phyloP scores from a whole-genome alignment of 2,329 filamentous ascomycete genomes.

The Herpomyces periplanetae region DNA sequence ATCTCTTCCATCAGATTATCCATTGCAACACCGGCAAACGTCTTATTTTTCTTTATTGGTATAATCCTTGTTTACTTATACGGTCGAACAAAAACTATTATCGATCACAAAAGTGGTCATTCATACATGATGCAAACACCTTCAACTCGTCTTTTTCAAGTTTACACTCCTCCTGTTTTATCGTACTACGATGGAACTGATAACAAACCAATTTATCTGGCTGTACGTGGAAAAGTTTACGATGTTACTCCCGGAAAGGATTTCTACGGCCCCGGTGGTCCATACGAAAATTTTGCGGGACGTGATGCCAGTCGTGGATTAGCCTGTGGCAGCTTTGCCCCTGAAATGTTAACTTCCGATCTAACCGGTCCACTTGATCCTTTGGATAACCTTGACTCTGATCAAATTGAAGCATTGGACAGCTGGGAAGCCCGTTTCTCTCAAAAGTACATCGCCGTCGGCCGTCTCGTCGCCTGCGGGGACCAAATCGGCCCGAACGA shows the following conservation, averaged over 20 bases:
- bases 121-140: too few species aligned
- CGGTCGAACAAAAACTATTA: too few species aligned
- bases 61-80: too few species aligned
- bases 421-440: conserved; percentile 79
- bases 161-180: conserved; percentile 39
- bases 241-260: conserved; percentile 54
- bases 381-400: conserved; percentile 24
- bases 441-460: conserved; percentile 85
- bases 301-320: conserved; percentile 58
- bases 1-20: too few species aligned
- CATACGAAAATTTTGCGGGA: conserved; percentile 84
- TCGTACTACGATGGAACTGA: conserved; percentile 43
- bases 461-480: conserved; percentile 29
- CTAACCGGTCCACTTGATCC: conserved; percentile 43
- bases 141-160: conserved; percentile 20
- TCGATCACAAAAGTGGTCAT: too few species aligned
- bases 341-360: conserved; percentile 75
- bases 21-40: too few species aligned
- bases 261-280: conserved; percentile 82
- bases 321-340: conserved; percentile 66
- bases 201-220: conserved; percentile 38
- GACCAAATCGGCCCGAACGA: conserved; percentile 6
- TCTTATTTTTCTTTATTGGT: too few species aligned
- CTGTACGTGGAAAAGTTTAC: conserved; percentile 65
- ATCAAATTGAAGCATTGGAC: conserved; percentile 41